Conservation (phyloP, 2,329 filamentous ascomycete species). For the Aspergillus quadricinctus region DNA sequence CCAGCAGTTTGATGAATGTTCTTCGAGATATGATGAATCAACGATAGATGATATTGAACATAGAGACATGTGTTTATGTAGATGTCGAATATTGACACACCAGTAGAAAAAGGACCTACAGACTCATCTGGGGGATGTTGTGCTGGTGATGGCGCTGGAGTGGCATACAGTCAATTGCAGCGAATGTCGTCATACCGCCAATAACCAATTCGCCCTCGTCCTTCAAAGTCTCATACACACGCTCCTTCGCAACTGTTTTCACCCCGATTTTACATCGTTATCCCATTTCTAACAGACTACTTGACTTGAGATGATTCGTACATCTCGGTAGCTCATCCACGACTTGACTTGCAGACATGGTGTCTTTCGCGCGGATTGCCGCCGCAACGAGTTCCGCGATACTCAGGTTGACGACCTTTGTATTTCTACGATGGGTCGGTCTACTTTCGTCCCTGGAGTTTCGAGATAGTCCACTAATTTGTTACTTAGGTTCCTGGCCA, state of each 20-base stretch:
- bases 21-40: slow-evolving; percentile 28
- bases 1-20: slow-evolving; percentile 26
- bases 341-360: slow-evolving; percentile 21
- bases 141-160: background rate
- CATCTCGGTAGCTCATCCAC: background rate
- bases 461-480: slow-evolving; percentile 1
- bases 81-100: background rate
- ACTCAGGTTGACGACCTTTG: slow-evolving; percentile 33
- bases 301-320: background rate
- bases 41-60: slow-evolving; percentile 5
- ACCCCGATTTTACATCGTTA: background rate
- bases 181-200: slow-evolving; percentile 6
- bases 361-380: slow-evolving; percentile 26
- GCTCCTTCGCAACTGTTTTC: background rate
- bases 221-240: background rate
- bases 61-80: background rate
- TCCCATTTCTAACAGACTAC: background rate
- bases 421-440: slow-evolving; percentile 44
- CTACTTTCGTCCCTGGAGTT: background rate
- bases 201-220: background rate
- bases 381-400: slow-evolving; percentile 35
- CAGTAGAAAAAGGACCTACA: background rate
- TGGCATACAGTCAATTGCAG: background rate
- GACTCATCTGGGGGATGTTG: background rate
- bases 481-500: slow-evolving; percentile 34